Evolutionary conservation across 2,329 filamentous ascomycete species (phyloP).

Genomic region (Juglanconis oblonga): DNA sequence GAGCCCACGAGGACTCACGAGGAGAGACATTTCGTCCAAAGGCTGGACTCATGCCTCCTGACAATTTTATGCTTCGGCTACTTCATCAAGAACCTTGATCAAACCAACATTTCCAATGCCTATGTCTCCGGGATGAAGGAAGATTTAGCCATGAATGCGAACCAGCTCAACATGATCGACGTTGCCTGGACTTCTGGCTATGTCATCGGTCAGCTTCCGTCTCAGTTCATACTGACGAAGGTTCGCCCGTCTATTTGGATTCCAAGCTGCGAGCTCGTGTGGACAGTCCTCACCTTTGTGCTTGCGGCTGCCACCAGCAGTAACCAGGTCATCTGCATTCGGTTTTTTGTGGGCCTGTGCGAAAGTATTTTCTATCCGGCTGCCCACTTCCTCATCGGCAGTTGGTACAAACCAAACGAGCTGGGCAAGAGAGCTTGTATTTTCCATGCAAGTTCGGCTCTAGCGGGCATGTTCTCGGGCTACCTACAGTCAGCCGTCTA

Average conservation of each 20-base stretch:
- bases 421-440: constrained; percentile 40
- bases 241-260: constrained; percentile 41
- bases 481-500: constrained; percentile 42
- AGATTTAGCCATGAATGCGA: constrained; percentile 48
- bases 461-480: constrained; percentile 39
- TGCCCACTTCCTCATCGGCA: constrained; percentile 37
- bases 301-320: constrained; percentile 37
- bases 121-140: constrained; percentile 45
- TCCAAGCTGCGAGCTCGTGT: constrained; percentile 36
- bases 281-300: constrained; percentile 32
- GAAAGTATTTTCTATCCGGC: constrained; percentile 37
- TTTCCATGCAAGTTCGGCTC: constrained; percentile 35
- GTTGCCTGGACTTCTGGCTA: constrained; percentile 61
- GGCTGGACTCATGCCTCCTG: constrained; percentile 33
- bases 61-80: constrained; percentile 35
- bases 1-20: constrained; percentile 25
- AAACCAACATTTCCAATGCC: constrained; percentile 32
- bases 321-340: constrained; percentile 35
- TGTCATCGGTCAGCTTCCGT: constrained; percentile 44
- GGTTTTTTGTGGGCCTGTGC: constrained; percentile 42
- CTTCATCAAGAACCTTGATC: constrained; percentile 38
- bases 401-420: constrained; percentile 42
- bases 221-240: constrained; percentile 38
- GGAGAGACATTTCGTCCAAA: constrained; percentile 31
- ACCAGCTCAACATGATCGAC: constrained; percentile 51